Percentiles rank a stretch among this genome's conserved stretches.
These are phyloP conservation scores for Penicillium longicatenatum DNA, from an alignment of 495 filamentous ascomycete species.

Conservation along the genomic window DNA sequence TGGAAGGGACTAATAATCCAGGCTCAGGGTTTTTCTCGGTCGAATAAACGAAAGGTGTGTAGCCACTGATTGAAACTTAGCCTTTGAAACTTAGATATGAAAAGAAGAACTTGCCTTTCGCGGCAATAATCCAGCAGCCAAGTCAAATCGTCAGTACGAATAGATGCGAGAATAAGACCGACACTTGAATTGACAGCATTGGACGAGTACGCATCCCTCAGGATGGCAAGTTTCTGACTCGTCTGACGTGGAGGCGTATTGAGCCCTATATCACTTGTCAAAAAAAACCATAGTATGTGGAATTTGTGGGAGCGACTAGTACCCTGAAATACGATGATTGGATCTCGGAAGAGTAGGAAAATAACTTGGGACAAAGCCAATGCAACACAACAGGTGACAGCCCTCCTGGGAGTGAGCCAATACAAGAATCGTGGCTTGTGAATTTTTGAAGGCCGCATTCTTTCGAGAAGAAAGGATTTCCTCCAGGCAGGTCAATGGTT, in stretches of 20 bases:
- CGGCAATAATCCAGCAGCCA: slow-evolving; percentile 21
- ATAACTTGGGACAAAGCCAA: background rate
- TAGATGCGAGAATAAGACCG: slow-evolving; percentile 17
- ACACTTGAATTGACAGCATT: slow-evolving; percentile 13
- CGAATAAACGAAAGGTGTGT: slow-evolving; percentile 40
- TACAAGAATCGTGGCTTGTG: background rate
- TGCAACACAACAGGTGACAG: background rate
- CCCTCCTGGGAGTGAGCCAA: background rate
- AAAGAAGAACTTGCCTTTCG: slow-evolving; percentile 9
- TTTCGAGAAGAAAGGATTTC: no score
- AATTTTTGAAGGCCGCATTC: background rate
- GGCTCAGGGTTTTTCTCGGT: slow-evolving; percentile 34
- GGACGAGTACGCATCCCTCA: slow-evolving; percentile 12
- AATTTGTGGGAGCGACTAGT: background rate
- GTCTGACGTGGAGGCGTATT: background rate
- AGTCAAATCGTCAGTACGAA: slow-evolving; percentile 14
- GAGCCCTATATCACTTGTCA: background rate
- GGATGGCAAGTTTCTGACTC: slow-evolving; percentile 1
- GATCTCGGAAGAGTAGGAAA: background rate
- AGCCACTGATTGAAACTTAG: slow-evolving; percentile 13
- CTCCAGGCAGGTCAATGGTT: background rate
- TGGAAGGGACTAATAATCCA: slow-evolving; percentile 32
- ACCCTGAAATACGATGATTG: background rate
- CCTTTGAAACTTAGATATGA: background rate
- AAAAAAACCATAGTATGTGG: background rate